Percentiles rank a stretch among this genome's conserved stretches.
Evolutionary conservation across 2,329 filamentous ascomycete genomes (phyloP).

Genomic region (Arthrobotrys conoides): DNA sequence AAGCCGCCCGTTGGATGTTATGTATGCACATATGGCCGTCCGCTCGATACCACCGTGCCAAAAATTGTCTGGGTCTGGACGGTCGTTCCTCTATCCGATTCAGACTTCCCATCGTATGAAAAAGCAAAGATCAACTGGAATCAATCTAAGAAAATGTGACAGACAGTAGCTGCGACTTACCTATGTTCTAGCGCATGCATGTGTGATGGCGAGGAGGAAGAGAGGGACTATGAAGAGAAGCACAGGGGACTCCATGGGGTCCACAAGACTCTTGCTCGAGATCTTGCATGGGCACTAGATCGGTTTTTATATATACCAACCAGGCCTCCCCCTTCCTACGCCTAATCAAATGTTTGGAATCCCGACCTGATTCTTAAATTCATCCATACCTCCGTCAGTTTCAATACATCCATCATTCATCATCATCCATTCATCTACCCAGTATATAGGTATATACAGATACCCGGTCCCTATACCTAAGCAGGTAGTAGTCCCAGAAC

Average conservation of each 20-base stretch:
- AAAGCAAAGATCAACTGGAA: constrained; percentile 32
- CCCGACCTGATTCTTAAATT: constrained; percentile 25
- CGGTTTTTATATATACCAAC: constrained; percentile 43
- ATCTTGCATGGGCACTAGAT: constrained; percentile 18
- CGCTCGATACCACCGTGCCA: constrained; percentile 14
- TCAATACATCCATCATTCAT: not conserved
- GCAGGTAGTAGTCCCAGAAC: constrained; percentile 10
- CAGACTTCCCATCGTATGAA: constrained; percentile 9
- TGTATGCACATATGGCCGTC: not conserved
- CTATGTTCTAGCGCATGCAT: not conserved
- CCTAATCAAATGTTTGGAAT: not conserved
- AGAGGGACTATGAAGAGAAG: constrained; percentile 7
- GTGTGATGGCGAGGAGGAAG: constrained; percentile 39
- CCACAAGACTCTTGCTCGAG: constrained; percentile 14
- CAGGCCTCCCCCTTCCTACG: constrained; percentile 20
- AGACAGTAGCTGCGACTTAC: constrained; percentile 9
- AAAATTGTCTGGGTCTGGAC: constrained; percentile 13
- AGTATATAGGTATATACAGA: constrained; percentile 1
- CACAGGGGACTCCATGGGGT: constrained; percentile 15
- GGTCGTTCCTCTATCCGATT: constrained; percentile 20
- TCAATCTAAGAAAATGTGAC: constrained; percentile 28
- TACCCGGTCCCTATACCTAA: not conserved
- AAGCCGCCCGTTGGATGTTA: constrained; percentile 51
- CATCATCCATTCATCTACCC: not conserved
- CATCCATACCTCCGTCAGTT: constrained; percentile 9